A percentile compares a stretch with the other conserved stretches of the same genome.
phyloP scores from a whole-genome alignment of 1,284 basidiomycete species.

The Apiotrichum laibachii region DNA sequence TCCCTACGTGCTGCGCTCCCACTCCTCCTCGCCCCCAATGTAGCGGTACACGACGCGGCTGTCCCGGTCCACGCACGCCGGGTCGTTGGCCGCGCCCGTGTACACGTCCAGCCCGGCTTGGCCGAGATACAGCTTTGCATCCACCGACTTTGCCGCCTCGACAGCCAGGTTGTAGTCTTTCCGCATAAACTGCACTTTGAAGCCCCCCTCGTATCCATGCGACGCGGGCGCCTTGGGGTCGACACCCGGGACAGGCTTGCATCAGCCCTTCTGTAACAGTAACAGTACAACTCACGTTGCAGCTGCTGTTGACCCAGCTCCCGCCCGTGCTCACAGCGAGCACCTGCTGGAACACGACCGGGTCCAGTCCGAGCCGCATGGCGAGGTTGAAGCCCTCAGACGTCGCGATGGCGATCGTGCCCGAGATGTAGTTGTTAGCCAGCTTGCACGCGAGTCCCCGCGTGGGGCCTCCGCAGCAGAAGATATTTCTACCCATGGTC shows the following conservation, averaged over 20 bases:
- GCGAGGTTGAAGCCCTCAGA: conserved; percentile 18
- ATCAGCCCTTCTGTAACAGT: not conserved
- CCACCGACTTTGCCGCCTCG: not conserved
- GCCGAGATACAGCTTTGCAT: conserved; percentile 7
- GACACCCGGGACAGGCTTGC: conserved; percentile 10
- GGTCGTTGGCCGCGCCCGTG: conserved; percentile 1
- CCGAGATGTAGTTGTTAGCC: conserved; percentile 19
- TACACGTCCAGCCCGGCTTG: conserved; percentile 11
- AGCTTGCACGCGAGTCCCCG: conserved; percentile 12
- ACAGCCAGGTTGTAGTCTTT: conserved; percentile 14
- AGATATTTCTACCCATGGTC: conserved; percentile 13
- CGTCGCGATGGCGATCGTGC: conserved; percentile 18
- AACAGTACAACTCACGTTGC: conserved; percentile 2
- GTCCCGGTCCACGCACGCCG: conserved; percentile 9
- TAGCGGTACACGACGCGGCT: conserved; percentile 12
- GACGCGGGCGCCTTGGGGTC: conserved; percentile 6
- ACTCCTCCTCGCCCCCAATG: conserved; percentile 13
- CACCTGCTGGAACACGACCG: conserved; percentile 8
- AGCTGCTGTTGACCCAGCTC: conserved; percentile 11
- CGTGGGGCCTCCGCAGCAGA: conserved; percentile 14
- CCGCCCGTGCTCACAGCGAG: conserved; percentile 3
- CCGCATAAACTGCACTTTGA: conserved; percentile 16
- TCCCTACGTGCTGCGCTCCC: not conserved
- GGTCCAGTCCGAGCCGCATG: conserved; percentile 14
- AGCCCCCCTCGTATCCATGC: conserved; percentile 6